phyloP scores from a whole-genome alignment of 164 flowering plant species.

The Nymphaea thermarum region DNA sequence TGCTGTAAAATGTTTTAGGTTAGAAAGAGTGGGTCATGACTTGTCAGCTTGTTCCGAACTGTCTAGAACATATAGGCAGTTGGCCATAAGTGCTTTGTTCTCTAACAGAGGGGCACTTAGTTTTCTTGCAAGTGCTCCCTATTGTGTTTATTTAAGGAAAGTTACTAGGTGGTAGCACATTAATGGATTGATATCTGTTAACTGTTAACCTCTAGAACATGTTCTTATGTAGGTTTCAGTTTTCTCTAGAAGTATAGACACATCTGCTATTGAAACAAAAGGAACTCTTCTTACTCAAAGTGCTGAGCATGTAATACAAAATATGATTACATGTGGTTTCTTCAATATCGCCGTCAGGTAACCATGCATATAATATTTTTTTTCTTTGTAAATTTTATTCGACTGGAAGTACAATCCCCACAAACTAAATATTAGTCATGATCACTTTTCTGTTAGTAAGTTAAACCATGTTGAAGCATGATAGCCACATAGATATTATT shows the following conservation, averaged over 20 bases:
- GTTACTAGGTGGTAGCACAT: background rate
- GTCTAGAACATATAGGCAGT: too few species aligned
- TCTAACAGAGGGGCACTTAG: too few species aligned
- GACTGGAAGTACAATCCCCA: too few species aligned
- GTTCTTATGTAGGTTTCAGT: slow-evolving; percentile 58
- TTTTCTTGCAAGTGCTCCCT: background rate
- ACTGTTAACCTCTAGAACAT: too few species aligned
- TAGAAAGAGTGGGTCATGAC: too few species aligned
- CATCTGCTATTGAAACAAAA: slow-evolving; percentile 91
- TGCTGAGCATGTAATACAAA: slow-evolving; percentile 66
- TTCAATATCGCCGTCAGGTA: background rate
- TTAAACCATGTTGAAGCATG: background rate
- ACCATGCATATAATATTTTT: background rate
- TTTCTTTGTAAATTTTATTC: background rate
- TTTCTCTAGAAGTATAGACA: slow-evolving; percentile 87
- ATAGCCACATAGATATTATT: too few species aligned
- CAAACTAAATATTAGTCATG: too few species aligned
- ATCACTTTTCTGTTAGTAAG: too few species aligned
- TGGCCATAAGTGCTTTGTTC: too few species aligned
- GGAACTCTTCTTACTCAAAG: slow-evolving; percentile 89
- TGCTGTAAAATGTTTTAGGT: too few species aligned
- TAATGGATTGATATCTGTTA: too few species aligned
- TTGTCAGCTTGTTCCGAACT: too few species aligned
- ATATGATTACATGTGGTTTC: background rate
- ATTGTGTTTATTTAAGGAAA: background rate